Evolutionary conservation across 176 grass and related monocot species (phyloP).

Genomic region (Triticum dicoccoides): DNA sequence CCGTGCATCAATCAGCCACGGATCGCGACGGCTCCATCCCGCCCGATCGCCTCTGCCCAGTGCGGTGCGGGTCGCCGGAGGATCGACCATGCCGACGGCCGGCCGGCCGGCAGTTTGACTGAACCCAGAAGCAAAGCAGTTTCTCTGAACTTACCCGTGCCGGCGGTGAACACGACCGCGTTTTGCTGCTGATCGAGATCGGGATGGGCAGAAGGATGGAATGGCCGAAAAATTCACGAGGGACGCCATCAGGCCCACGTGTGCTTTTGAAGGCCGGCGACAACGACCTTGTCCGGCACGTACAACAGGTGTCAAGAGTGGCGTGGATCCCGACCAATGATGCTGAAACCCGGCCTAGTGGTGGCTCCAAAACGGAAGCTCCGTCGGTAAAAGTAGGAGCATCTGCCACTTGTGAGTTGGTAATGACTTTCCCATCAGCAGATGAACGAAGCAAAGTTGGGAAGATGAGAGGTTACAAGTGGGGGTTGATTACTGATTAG

Average conservation of each 20-base stretch:
- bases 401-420: background rate
- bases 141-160: background rate
- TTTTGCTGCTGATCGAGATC: no score
- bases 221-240: background rate
- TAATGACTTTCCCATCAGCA: background rate
- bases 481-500: no score
- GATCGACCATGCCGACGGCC: background rate
- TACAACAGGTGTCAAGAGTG: background rate
- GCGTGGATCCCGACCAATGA: background rate
- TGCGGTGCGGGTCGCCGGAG: no score
- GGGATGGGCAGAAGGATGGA: no score
- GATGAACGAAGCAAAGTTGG: background rate
- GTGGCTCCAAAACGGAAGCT: background rate
- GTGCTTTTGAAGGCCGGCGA: background rate
- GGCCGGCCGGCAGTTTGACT: no score
- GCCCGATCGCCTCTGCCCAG: background rate
- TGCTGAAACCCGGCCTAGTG: background rate
- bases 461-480: background rate
- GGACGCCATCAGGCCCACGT: background rate
- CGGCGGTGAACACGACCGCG: no score
- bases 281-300: background rate
- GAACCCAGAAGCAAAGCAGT: no score
- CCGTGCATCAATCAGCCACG: background rate
- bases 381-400: background rate
- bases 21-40: background rate